Base-by-base conservation (phyloP, 1,139 yeast species). In the Hansenula sp. region DNA sequence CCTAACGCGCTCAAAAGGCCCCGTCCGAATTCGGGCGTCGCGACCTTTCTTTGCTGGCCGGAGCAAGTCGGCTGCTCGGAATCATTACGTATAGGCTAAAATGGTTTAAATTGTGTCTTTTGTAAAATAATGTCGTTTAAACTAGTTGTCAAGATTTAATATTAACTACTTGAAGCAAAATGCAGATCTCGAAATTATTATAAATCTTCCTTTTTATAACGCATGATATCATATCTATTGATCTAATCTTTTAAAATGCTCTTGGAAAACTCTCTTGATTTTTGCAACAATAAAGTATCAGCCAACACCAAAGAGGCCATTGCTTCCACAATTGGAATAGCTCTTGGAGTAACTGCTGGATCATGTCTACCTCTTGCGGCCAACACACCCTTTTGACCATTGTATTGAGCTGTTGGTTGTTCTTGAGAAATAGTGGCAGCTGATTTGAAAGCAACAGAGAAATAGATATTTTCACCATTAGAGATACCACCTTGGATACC, bases 291-390 rank as follows among this genome's bases (percentile, higher is more conserved):
- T 47, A 84, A 70, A 50, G 88, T 83, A 65, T 93, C 99, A 42
- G 91, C 93, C 54, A 93, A 69, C 3, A 89, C 97, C 55, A 94
- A 74, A 9, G 98, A 95, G 44, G 98, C 79, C 99, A 93, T 93
- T 38, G 99, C 89, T 70, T 93, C 99, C 38, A 93, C 98, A 60
- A 93, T 93, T 42, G 99, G 99, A 46, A 93, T 91, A 28, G 99
- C 99, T 67, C 99, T 82, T 52, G 99, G 99, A 13, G 96, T 95
- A 45, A 93, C 99, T 61, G 93, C 89, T 28, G 99, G 99, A 64
- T 93, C 99, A 62, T 93, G 99, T 74, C 99, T 85, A 48, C 99
- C 99, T 65, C 93, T 83, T 34, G 99, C 96, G 43, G 95, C 96
- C 52, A 93, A 76, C 16, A 84, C 80, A 59, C 99, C 99, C 38